Evolutionary conservation across 1,284 basidiomycete species (phyloP).

Genomic region (Leucoagaricus sp.): DNA sequence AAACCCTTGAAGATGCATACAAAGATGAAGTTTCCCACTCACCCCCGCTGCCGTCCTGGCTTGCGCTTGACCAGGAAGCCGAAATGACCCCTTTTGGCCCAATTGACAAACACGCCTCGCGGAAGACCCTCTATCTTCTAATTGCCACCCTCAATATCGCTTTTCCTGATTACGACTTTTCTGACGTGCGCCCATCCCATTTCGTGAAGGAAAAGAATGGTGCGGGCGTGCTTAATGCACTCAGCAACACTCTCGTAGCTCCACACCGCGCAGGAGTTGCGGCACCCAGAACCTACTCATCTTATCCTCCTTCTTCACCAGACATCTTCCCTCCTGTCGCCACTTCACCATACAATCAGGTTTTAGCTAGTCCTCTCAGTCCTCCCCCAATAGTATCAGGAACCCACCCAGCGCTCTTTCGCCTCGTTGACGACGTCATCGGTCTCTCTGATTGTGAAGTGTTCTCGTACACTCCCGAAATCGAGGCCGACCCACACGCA

Average conservation of each 20-base stretch:
- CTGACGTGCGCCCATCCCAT: constrained; percentile 87
- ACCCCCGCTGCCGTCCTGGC: constrained; percentile 69
- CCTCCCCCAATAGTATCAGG: constrained; percentile 65
- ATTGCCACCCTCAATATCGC: constrained; percentile 97
- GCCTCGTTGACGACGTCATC: constrained; percentile 89
- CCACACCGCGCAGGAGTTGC: constrained; percentile 62
- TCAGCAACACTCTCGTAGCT: constrained; percentile 77
- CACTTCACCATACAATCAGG: constrained; percentile 61
- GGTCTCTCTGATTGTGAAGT: constrained; percentile 93
- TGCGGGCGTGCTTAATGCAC: constrained; percentile 75
- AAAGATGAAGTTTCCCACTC: constrained; percentile 75
- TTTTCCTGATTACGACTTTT: constrained; percentile 98
- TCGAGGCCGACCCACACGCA: constrained; percentile 94
- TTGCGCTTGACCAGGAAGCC: constrained; percentile 62
- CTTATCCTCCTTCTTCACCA: constrained; percentile 73
- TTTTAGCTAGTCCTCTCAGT: constrained; percentile 61
- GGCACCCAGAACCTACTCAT: constrained; percentile 77
- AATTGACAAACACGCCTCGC: constrained; percentile 71
- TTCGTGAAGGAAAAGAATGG: constrained; percentile 86
- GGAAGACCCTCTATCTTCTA: constrained; percentile 91
- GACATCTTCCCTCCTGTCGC: constrained; percentile 76
- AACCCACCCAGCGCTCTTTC: constrained; percentile 84
- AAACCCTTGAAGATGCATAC: constrained; percentile 86
- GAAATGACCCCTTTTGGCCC: constrained; percentile 81
- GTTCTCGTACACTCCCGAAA: constrained; percentile 92